These are phyloP conservation scores for Vanrija sp. DNA, from an alignment of 1,284 basidiomycete genomes.

Conservation along the genomic window DNA sequence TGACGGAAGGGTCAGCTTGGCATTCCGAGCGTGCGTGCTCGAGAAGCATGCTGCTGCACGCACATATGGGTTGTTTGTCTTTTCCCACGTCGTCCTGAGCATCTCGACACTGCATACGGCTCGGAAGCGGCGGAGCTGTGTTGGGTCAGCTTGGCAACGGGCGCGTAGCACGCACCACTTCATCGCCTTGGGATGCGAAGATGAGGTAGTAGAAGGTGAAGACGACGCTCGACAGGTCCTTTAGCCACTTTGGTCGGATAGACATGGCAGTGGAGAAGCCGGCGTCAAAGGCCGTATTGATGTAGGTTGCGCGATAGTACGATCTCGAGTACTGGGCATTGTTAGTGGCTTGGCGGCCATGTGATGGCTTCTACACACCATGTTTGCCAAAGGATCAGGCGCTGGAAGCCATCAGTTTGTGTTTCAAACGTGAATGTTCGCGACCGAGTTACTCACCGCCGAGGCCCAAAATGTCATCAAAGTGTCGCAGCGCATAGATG, in stretches of 20 bases:
- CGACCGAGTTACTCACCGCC: constrained; percentile 58
- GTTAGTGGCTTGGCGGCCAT: neutral
- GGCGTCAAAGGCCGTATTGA: constrained; percentile 88
- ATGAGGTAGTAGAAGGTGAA: constrained; percentile 91
- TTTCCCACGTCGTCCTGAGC: constrained; percentile 93
- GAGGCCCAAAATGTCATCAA: constrained; percentile 82
- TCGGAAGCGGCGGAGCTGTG: constrained; percentile 78
- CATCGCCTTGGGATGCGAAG: constrained; percentile 87
- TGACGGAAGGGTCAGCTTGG: too few species aligned
- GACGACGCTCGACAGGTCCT: constrained; percentile 76
- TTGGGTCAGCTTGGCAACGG: neutral
- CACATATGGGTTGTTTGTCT: constrained; percentile 88
- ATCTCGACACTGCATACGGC: constrained; percentile 94
- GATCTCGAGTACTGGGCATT: constrained; percentile 72
- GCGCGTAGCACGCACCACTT: constrained; percentile 61
- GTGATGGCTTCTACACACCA: constrained; percentile 56
- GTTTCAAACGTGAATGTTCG: neutral
- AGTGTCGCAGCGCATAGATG: constrained; percentile 77
- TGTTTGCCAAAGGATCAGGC: constrained; percentile 83
- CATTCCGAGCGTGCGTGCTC: neutral
- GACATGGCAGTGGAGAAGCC: constrained; percentile 94
- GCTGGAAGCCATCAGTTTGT: constrained; percentile 54
- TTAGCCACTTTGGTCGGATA: constrained; percentile 86
- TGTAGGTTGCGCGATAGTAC: constrained; percentile 97
- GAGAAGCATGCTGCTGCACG: constrained; percentile 23